phyloP scores from a whole-genome alignment of 495 filamentous ascomycete species.

The Xylaria bambusicola region DNA sequence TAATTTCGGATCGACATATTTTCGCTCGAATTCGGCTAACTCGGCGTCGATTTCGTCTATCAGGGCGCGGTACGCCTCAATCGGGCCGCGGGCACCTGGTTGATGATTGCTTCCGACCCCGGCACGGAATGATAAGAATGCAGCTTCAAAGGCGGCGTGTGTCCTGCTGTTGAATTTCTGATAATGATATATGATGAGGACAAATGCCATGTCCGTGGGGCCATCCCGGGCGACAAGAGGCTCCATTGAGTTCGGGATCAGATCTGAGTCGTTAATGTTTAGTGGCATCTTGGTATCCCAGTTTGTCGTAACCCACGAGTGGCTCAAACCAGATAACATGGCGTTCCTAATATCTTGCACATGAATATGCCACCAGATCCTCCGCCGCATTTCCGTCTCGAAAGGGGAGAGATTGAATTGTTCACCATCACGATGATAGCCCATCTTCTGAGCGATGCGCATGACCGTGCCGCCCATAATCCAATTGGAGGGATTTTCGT shows the following conservation, averaged over 20 bases:
- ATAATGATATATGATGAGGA: conserved; percentile 51
- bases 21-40: conserved; percentile 50
- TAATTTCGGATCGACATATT: conserved; percentile 56
- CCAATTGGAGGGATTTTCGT: conserved; percentile 39
- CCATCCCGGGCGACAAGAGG: conserved; percentile 51
- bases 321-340: conserved; percentile 61
- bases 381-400: conserved; percentile 60
- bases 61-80: conserved; percentile 49
- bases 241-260: conserved; percentile 52
- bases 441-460: conserved; percentile 45
- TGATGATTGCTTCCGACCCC: neutral
- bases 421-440: conserved; percentile 53
- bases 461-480: conserved; percentile 41
- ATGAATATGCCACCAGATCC: conserved; percentile 64
- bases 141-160: conserved; percentile 38
- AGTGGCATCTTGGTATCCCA: conserved; percentile 51
- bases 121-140: conserved; percentile 37
- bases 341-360: conserved; percentile 53
- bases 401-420: conserved; percentile 56
- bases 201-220: conserved; percentile 66
- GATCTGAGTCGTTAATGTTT: conserved; percentile 59
- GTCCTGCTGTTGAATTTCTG: conserved; percentile 44
- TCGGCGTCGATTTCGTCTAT: conserved; percentile 43
- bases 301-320: conserved; percentile 45
- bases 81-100: conserved; percentile 24